Base-by-base conservation (phyloP, 352 stramenopile species). In the Pythium coloratum region DNA sequence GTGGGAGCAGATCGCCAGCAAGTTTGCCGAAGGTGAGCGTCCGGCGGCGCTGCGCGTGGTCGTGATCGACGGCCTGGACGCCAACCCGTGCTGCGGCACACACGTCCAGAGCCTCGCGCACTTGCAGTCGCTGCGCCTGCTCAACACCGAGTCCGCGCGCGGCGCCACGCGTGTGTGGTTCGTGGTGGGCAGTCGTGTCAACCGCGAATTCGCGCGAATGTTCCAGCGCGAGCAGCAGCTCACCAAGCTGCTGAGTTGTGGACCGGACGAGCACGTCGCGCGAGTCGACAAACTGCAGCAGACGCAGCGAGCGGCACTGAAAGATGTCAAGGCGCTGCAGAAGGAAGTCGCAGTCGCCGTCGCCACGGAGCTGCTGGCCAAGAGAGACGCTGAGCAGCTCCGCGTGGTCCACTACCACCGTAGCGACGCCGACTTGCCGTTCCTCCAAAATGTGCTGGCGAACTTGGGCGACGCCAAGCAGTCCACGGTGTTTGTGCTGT, bases 21-120 rank as follows among this genome's bases (percentile, higher is more conserved):
- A 90, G 61, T 91, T 89, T 64, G 70, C 77, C 24, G 69, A 77
- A 20, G 64, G 73, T 8, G 69, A 90, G 62, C 82, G 75, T 66
- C 88, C 84, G 5, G 84, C 83, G 34, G 80, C 76, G 33, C 80
- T 97, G 59, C 88, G 90, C 59, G 74, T 96, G 53, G 81, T 97
- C n/a, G 75, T 76, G 18, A 96, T 97, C 50, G 84, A 90, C 49
- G 85, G 81, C 9, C 34, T 97, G 18, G 90, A 97, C 71, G 66
- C 72, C 40, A 97, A 97, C 68, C 86, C 89, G 32, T 97, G 90
- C 78, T 96, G 90, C 59, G 90, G 90, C 40, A 97, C 90, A 13
- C 90, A 97, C 71, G 89, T 97, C 10, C 70, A 87, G 54, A 90
- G 78, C 55, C 54, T 88, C 9, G 70, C 79, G 16, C 81, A 95